Conservation (phyloP, 805 yeast genomes). For the Candida orba region DNA sequence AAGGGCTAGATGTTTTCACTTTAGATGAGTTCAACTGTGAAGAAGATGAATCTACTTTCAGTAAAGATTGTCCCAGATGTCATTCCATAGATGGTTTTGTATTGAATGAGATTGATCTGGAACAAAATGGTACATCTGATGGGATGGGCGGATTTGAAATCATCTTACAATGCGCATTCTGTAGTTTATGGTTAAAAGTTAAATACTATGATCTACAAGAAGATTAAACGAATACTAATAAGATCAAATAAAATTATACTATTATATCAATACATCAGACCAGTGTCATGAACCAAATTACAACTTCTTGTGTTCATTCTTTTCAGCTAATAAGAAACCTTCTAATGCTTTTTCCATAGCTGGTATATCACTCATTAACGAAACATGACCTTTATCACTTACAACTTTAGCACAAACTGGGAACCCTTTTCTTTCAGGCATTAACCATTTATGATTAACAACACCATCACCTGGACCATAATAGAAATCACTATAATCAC, state of each 20-base stretch:
- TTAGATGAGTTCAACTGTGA: constrained; percentile 51
- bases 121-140: constrained; percentile 37
- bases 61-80: constrained; percentile 64
- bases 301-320: constrained; percentile 2
- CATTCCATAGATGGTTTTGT: constrained; percentile 42
- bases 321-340: constrained; percentile 56
- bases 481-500: constrained; percentile 66
- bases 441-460: constrained; percentile 70
- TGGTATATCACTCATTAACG: constrained; percentile 64
- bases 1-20: constrained; percentile 62
- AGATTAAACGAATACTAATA: neutral
- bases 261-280: neutral
- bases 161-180: constrained; percentile 71
- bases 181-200: constrained; percentile 83
- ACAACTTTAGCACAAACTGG: constrained; percentile 63
- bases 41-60: constrained; percentile 33
- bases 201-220: constrained; percentile 42
- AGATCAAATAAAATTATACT: neutral
- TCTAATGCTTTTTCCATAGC: constrained; percentile 66
- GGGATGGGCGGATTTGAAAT: constrained; percentile 55
- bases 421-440: constrained; percentile 74
- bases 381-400: constrained; percentile 69
- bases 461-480: constrained; percentile 96
- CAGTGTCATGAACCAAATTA: too few relatives aligned
- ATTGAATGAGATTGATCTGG: constrained; percentile 57